Evolutionary conservation across 768 basidiomycete genomes (phyloP).

Genomic region (Suillus subluteus): DNA sequence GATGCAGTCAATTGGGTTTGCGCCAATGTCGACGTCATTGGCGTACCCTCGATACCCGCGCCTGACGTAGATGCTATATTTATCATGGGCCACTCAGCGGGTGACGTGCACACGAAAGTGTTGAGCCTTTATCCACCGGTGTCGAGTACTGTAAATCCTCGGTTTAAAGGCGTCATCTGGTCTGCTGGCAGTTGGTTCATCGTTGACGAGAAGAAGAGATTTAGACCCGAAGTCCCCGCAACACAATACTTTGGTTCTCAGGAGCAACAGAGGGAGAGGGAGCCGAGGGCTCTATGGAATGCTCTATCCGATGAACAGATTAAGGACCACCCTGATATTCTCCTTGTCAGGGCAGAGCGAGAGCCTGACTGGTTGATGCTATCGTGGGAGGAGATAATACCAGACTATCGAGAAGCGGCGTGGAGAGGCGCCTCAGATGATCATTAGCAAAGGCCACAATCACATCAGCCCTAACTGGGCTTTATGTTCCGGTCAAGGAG

Average conservation of each 20-base stretch:
- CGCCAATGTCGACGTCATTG: conserved; percentile 34
- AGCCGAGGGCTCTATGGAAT: conserved; percentile 46
- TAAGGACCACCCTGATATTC: conserved; percentile 45
- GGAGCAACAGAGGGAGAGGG: conserved; percentile 43
- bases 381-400: conserved; percentile 41
- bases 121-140: conserved; percentile 45
- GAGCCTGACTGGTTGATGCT: conserved; percentile 53
- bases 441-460: conserved; percentile 58
- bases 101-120: conserved; percentile 53
- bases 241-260: conserved; percentile 42
- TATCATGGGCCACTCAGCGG: conserved; percentile 66
- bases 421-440: conserved; percentile 34
- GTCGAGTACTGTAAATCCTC: conserved; percentile 24
- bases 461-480: conserved; percentile 60
- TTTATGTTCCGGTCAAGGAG: conserved; percentile 57
- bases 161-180: conserved; percentile 50
- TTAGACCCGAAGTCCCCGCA: conserved; percentile 27
- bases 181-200: conserved; percentile 50
- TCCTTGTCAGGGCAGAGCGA: conserved; percentile 53
- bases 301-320: conserved; percentile 39
- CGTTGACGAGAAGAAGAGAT: conserved; percentile 27
- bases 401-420: conserved; percentile 41
- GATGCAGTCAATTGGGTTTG: conserved; percentile 62
- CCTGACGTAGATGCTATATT: conserved; percentile 49
- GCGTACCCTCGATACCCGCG: conserved; percentile 18